Evolutionary conservation across 2,329 filamentous ascomycete species (phyloP).

Genomic region (Epichloe bromicola): DNA sequence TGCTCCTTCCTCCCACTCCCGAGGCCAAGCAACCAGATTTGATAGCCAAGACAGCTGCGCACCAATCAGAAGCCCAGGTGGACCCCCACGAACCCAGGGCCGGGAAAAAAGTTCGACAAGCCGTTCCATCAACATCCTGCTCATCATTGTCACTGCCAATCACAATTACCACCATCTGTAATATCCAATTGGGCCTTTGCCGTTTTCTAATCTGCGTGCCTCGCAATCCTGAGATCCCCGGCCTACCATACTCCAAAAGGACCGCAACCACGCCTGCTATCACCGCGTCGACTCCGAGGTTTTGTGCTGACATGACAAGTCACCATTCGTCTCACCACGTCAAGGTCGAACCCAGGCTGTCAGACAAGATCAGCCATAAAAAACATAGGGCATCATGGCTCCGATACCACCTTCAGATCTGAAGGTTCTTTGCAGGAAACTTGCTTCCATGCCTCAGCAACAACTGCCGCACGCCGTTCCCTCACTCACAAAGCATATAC

Average conservation of each 20-base stretch:
- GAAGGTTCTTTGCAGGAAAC: conserved; percentile 50
- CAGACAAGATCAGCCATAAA: not conserved
- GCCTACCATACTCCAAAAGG: too few relatives aligned
- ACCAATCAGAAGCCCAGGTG: conserved; percentile 14
- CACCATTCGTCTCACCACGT: not conserved
- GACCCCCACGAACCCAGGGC: conserved; percentile 12
- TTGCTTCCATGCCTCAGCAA: conserved; percentile 57
- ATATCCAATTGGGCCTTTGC: not conserved
- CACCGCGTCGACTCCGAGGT: not conserved
- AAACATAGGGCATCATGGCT: not conserved
- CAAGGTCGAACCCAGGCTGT: not conserved
- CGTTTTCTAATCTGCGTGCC: not conserved
- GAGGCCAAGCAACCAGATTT: too few relatives aligned
- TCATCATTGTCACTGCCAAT: too few relatives aligned
- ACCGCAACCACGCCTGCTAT: not conserved
- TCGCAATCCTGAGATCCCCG: not conserved
- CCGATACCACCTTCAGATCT: conserved; percentile 37
- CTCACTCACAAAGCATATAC: conserved; percentile 48
- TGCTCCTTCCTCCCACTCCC: too few relatives aligned
- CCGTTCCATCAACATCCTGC: too few relatives aligned
- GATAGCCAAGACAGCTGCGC: not conserved
- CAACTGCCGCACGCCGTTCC: conserved; percentile 64
- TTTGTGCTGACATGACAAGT: not conserved
- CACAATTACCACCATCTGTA: not conserved
- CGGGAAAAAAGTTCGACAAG: conserved; percentile 15